Conservation (phyloP, 2,329 filamentous ascomycete species). For the Cryphonectria naterciae region DNA sequence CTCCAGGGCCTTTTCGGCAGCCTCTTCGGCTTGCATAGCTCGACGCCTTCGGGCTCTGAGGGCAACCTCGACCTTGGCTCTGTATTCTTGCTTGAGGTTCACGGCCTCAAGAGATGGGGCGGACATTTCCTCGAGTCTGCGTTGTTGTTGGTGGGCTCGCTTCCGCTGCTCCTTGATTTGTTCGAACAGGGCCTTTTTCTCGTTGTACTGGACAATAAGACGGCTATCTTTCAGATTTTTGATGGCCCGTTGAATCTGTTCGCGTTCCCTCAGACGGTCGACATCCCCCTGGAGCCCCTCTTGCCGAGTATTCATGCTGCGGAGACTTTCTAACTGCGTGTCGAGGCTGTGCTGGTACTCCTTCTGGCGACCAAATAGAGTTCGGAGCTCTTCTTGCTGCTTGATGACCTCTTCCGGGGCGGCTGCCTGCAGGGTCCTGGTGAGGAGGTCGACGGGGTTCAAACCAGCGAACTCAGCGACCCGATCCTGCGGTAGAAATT, state of each 20-base stretch:
- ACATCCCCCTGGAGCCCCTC: conserved; percentile 78
- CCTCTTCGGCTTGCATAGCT: conserved; percentile 58
- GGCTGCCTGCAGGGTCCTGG: conserved; percentile 86
- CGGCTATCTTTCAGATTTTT: conserved; percentile 67
- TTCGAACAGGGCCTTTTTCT: conserved; percentile 51
- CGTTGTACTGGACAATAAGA: conserved; percentile 67
- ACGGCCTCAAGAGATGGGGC: conserved; percentile 73
- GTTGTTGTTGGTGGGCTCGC: conserved; percentile 59
- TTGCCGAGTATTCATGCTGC: conserved; percentile 73
- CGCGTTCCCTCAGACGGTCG: conserved; percentile 77
- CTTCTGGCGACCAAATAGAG: conserved; percentile 71
- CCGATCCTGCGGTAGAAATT: conserved; percentile 94
- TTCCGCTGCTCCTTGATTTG: conserved; percentile 60
- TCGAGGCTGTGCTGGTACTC: conserved; percentile 61
- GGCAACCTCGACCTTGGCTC: conserved; percentile 57
- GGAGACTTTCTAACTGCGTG: conserved; percentile 64
- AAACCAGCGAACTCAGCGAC: conserved; percentile 92
- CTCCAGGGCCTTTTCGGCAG: conserved; percentile 49
- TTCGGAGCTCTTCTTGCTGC: conserved; percentile 77
- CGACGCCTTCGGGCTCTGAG: conserved; percentile 58
- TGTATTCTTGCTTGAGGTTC: conserved; percentile 72
- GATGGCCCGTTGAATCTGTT: conserved; percentile 67
- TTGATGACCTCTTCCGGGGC: conserved; percentile 79
- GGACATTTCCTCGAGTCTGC: conserved; percentile 59
- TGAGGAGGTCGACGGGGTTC: conserved; percentile 78